phyloP scores from a whole-genome alignment of 345 rosid genomes.

The Conringia planisiliqua region DNA sequence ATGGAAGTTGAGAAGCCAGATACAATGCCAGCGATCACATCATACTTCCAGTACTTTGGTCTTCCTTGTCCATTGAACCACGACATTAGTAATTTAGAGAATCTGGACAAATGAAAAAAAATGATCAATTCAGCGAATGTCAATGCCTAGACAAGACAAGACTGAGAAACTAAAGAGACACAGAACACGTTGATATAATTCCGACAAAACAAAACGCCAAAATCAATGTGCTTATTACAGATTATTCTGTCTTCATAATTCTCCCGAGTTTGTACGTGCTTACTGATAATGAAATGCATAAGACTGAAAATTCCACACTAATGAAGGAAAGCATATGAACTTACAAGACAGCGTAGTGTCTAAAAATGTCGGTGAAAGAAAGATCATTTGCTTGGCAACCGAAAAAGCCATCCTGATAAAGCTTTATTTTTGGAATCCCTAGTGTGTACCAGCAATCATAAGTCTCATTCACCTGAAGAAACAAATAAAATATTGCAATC shows the following conservation, averaged over 20 bases:
- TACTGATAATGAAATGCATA: background rate
- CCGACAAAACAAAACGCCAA: slow-evolving; percentile 1
- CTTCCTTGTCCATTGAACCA: slow-evolving; percentile 35
- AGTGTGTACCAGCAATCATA: slow-evolving; percentile 85
- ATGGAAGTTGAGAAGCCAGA: slow-evolving; percentile 62
- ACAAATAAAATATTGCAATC: background rate
- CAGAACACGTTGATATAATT: background rate
- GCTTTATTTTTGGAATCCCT: slow-evolving; percentile 62
- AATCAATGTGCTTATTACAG: background rate
- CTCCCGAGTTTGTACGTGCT: background rate
- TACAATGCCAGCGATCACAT: slow-evolving; percentile 49
- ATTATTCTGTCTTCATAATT: background rate
- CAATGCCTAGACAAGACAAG: background rate
- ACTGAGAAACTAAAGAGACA: background rate
- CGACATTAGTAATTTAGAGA: slow-evolving; percentile 37
- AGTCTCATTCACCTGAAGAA: slow-evolving; percentile 72
- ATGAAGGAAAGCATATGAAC: slow-evolving; percentile 29
- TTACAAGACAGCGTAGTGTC: slow-evolving; percentile 56
- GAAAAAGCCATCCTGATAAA: slow-evolving; percentile 61
- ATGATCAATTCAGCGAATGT: background rate
- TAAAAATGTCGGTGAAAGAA: slow-evolving; percentile 51
- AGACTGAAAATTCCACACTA: background rate
- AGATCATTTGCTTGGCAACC: slow-evolving; percentile 70
- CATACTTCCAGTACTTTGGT: slow-evolving; percentile 49
- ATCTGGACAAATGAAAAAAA: slow-evolving; percentile 34